Base-by-base conservation (phyloP, 371 early-diverging fungal genomes). In the Lichtheimia hyalospora region DNA sequence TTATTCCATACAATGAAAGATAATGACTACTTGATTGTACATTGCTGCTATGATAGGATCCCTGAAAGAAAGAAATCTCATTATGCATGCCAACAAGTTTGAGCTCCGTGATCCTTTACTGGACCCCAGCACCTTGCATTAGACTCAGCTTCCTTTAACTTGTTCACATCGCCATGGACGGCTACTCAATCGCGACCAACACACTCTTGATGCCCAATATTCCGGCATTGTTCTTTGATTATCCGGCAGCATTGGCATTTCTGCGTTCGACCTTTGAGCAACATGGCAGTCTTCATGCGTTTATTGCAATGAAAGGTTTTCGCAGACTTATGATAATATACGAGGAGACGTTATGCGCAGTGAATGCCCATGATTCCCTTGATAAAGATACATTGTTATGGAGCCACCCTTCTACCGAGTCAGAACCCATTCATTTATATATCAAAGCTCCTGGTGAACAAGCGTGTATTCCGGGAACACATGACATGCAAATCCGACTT, bases 231-330 rank as follows among this genome's bases (percentile, higher is more conserved):
- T 79, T 84, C 51, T 83, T 83, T 61, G 73, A 63, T 23, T 70
- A 70, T 48, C 75, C 74, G 20, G 67, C 62, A 18, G 72, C 79
- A 25, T 63, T 86, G 49, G 49, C 65, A 4, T 58, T 49, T 16
- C 66, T 86, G 20, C 71, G 73, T 46, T 71, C 69, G 25, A 68
- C 63, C 24, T 77, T 74, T 49, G 80, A 72, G 39, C 52, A 61
- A 5, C 78, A 75, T 73, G 86, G 86, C 0, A 56, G 70, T 4
- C 59, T 86, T 21, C 73, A 77, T 52, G 73, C 79, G 34, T 84
- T 86, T 69, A 74, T 84, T 1, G 79, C 83, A 20, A 82, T 85
- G 70, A 85, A 84, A 58, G 79, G 81, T 0, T 85, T 88, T 67
- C 71, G 78, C 39, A 75, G 88, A 6, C 62, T 86, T 28, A 79